A percentile compares a stretch with the other conserved stretches of the same genome.
Conservation (phyloP, 441 rosid genomes). For the Gossypium davidsonii region DNA sequence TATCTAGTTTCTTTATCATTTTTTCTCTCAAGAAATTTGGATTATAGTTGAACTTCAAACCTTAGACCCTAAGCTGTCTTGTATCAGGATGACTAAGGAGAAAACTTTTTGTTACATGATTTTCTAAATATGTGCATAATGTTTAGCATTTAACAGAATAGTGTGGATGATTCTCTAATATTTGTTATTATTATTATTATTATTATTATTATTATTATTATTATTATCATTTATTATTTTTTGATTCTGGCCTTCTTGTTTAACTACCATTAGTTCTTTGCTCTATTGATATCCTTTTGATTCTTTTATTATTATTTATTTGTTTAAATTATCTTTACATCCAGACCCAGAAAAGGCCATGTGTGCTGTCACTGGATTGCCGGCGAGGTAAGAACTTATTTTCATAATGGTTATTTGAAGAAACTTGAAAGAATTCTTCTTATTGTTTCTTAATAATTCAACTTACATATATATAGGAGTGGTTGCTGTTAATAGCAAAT, state of each 20-base stretch:
- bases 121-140: not conserved
- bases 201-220: not conserved
- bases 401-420: not conserved
- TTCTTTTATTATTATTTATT: not conserved
- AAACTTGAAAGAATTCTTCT: too few relatives aligned
- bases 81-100: not conserved
- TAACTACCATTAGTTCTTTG: not conserved
- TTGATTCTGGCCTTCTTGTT: not conserved
- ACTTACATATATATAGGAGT: too few relatives aligned
- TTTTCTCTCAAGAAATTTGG: not conserved
- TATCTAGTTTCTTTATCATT: too few relatives aligned
- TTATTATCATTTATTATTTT: too few relatives aligned
- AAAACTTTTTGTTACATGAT: not conserved
- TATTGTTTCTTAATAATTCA: too few relatives aligned
- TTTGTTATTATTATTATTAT: not conserved
- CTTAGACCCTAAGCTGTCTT: not conserved
- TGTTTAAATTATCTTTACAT: slow-evolving; percentile 16
- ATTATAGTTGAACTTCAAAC: not conserved
- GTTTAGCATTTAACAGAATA: not conserved
- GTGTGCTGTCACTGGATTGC: slow-evolving; percentile 83
- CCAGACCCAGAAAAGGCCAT: slow-evolving; percentile 79
- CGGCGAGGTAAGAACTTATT: slow-evolving; percentile 76
- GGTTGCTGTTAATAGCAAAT: too few relatives aligned
- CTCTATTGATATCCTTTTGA: slow-evolving; percentile 7
- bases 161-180: not conserved